phyloP scores from a whole-genome alignment of 495 filamentous ascomycete genomes.

The Parathielavia hyrcaniae region DNA sequence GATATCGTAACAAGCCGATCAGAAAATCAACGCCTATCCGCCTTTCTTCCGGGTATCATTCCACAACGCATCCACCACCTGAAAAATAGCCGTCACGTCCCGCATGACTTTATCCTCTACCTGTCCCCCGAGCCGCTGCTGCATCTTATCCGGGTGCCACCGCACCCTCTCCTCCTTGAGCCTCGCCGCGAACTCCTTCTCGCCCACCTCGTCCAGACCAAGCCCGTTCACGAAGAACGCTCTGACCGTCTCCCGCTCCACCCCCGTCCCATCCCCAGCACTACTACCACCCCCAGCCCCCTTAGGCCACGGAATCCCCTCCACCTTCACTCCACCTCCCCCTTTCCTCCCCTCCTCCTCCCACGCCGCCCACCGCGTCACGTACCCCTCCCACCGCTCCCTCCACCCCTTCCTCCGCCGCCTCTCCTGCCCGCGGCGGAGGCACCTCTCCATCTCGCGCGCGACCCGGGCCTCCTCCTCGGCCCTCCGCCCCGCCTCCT shows the following conservation, averaged over 20 bases:
- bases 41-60: constrained; percentile 46
- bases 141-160: constrained; percentile 98
- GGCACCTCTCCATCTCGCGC: constrained; percentile 44
- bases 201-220: constrained; percentile 51
- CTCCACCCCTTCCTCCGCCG: constrained; percentile 33
- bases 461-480: constrained; percentile 46
- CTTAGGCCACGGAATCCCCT: constrained; percentile 70
- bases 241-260: constrained; percentile 28
- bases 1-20: neutral
- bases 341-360: constrained; percentile 26
- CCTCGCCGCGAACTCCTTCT: constrained; percentile 51
- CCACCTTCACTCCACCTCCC: constrained; percentile 24
- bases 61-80: constrained; percentile 83
- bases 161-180: constrained; percentile 82
- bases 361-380: constrained; percentile 53
- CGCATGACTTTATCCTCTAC: constrained; percentile 64
- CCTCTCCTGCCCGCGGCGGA: constrained; percentile 45
- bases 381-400: constrained; percentile 59
- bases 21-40: constrained; percentile 2
- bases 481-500: constrained; percentile 33
- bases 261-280: constrained; percentile 20
- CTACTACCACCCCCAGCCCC: constrained; percentile 40
- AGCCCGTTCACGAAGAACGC: constrained; percentile 42
- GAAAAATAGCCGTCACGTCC: constrained; percentile 81
- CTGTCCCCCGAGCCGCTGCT: constrained; percentile 71